Base-by-base conservation (phyloP, 225 moss, liverwort and hornwort genomes). In the Pleurozium schreberi region DNA sequence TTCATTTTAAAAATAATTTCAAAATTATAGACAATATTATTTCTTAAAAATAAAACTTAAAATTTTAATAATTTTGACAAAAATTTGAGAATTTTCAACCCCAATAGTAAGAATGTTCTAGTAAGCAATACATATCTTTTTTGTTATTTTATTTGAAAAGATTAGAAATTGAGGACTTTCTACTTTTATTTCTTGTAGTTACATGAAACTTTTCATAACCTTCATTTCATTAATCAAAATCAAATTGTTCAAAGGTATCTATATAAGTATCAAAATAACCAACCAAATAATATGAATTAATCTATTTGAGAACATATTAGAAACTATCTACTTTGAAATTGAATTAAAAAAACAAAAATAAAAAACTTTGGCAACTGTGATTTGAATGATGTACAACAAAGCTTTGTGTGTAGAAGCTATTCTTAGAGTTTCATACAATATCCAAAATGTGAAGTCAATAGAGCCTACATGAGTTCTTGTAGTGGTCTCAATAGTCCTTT, bases 11-110 rank as follows among this genome's bases (percentile, higher is more conserved):
- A 75, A 19, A 33, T 7, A 28, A 73, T 15, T 74, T 6, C 11
- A 11, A 73, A n/a, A 1, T n/a, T n/a, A n/a, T 30, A 7, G 6
- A 11, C 0, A 0, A 9, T 30, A 75, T 7, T 49, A 33, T 2
- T 49, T 75, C 8, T 28, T 33, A 4, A 75, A 75, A 12, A 7
- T 20, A 18, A 75, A 49, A 33, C 1, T 31, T 2, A 33, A 75
- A 75, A 12, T 49, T 7, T 33, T 49, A 16, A 12, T 33, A 12
- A 20, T 12, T 75, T 31, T 75, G 49, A 20, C 33, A 33, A 20
- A 49, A 49, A 12, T 1, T 49, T 75, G 49, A 49, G 2, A 33
- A 75, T 19, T 49, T 19, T 49, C 12, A 19, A 49, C 19, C 1
- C 7, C 33, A 20, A 19, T 7, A 49, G 7, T 31, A 1, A 49